Evolutionary conservation across 805 yeast genomes (phyloP), one percentile per base, ranked within the genome.

Genomic region (Candida coquimbonensis): DNA sequence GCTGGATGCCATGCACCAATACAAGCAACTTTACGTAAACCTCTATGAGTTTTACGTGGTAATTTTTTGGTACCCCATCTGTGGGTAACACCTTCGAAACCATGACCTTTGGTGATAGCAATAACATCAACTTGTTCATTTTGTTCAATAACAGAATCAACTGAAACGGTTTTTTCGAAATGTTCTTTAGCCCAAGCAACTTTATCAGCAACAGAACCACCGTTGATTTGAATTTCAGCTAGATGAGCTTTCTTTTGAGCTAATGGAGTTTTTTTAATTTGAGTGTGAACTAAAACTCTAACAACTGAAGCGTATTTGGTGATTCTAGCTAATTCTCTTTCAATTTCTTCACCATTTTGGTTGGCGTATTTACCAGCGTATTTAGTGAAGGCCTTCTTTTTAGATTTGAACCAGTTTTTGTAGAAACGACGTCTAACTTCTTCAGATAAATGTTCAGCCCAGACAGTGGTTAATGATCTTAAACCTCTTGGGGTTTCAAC

Each of bases 1-100:
- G 96, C 84, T 75, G 99, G 99, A 81, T 93, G 99, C 99, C 99
- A 93, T 72, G 99, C 97, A 84, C 99, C 99, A 70, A 93, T 93
- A 88, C 99, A 93, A 71, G 99, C 99, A 78, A 93, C 99, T 88
- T 93, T 93, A 85, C 99, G 89, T 74, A 91, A 81, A 91, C 99
- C 99, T 87, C 98, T 90, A 78, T 93, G 99, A 74, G 99, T 93
- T 95, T 93, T 93, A 82, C 99, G 89, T 78, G 99, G 99, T 65
- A 93, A 81, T 83, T 86, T 90, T 90, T 90, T 95, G 86, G 99
- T 93, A 74, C 99, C 99, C 98, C 98, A 93, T 87, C 99, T 88
- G 89, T 90, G 96, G 81, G 99, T 93, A 69, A 91, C 97, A 90
- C 99, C 99, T 80, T 93, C 99, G 88, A 87, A 90, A 83, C 99